A percentile compares a stretch with the other conserved stretches of the same genome.
phyloP scores from a whole-genome alignment of 371 early-diverging fungal genomes.

The Chytridium lagenaria region DNA sequence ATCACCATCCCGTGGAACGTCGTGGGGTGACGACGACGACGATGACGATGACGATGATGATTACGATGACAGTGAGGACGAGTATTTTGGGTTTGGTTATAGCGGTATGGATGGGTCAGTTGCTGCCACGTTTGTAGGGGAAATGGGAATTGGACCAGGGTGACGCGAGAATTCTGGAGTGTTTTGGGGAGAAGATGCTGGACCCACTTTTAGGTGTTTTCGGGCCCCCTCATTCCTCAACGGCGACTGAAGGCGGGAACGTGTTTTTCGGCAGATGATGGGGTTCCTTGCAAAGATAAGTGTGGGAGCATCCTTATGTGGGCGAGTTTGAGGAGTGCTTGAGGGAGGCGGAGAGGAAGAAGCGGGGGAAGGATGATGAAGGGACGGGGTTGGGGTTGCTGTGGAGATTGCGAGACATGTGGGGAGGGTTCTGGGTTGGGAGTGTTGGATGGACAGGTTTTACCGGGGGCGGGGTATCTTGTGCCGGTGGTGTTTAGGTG shows the following conservation, averaged over 20 bases:
- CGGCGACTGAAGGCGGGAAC: no score
- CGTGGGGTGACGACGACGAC: background rate
- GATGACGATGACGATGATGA: conserved; percentile 1
- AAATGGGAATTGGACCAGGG: conserved; percentile 28
- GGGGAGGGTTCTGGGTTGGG: conserved; percentile 25
- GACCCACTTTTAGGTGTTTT: conserved; percentile 24
- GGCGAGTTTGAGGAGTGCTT: background rate
- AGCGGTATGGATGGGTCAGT: background rate
- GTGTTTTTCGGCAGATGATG: no score
- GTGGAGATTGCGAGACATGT: conserved; percentile 9
- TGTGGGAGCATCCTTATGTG: no score
- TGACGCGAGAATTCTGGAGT: conserved; percentile 35
- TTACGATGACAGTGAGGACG: background rate
- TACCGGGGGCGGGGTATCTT: conserved; percentile 20
- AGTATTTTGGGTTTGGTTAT: background rate
- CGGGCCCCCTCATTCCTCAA: no score
- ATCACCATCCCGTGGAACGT: background rate
- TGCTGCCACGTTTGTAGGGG: conserved; percentile 17
- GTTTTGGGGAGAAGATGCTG: conserved; percentile 28
- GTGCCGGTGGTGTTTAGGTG: conserved; percentile 7
- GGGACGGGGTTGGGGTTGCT: background rate
- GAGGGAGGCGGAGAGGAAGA: background rate
- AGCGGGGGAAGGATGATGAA: background rate
- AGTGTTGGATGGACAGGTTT: conserved; percentile 15
- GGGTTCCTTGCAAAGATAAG: no score